phyloP scores from a whole-genome alignment of 148 eudicot species.

The Vaccinium macrocarpon region DNA sequence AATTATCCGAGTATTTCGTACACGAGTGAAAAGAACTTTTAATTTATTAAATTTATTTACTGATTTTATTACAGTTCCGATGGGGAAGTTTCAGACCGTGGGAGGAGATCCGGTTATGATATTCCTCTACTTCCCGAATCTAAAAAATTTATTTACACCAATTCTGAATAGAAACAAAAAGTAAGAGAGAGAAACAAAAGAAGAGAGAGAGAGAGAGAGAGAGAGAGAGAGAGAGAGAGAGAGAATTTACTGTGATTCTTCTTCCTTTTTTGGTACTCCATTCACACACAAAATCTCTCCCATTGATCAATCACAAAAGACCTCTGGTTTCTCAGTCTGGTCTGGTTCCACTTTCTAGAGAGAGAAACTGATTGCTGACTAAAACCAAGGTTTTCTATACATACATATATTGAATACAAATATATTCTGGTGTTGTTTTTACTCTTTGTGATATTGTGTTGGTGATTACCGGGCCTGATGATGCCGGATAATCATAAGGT shows the following conservation, averaged over 20 bases:
- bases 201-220: conserved; percentile 5
- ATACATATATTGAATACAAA: not conserved
- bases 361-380: conserved; percentile 18
- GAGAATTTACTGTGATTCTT: not conserved
- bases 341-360: not conserved
- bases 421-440: not conserved
- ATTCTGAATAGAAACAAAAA: not conserved
- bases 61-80: not conserved
- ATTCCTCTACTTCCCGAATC: conserved; percentile 11
- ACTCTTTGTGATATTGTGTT: not conserved
- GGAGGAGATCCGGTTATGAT: conserved; percentile 10
- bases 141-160: not conserved
- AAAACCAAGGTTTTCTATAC: not conserved
- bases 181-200: not conserved
- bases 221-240: not conserved
- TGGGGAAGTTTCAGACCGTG: conserved; percentile 7
- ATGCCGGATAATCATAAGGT: conserved; percentile 60
- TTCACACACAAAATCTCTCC: not conserved
- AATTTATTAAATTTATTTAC: not conserved
- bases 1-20: conserved; percentile 22
- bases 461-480: conserved; percentile 24
- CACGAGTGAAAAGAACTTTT: conserved; percentile 19
- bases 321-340: not conserved
- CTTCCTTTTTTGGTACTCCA: not conserved
- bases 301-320: not conserved